Evolutionary conservation across 345 rosid species (phyloP).

Genomic region (Punica granatum): DNA sequence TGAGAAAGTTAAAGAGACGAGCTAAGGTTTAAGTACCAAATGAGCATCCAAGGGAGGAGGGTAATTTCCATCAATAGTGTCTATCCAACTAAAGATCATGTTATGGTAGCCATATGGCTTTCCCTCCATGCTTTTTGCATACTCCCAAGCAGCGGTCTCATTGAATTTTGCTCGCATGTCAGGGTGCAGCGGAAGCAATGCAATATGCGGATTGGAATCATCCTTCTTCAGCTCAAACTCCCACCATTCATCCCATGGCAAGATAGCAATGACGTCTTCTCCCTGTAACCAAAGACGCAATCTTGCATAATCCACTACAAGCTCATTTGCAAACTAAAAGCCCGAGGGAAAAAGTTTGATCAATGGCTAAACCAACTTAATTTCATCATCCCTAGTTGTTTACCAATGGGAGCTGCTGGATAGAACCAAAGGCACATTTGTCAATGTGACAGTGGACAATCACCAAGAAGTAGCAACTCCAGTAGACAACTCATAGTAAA

Average conservation of each 20-base stretch:
- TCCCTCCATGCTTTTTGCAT: constrained; percentile 79
- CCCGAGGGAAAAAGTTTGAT: neutral
- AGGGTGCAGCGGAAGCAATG: constrained; percentile 84
- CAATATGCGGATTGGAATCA: constrained; percentile 81
- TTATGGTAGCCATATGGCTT: constrained; percentile 92
- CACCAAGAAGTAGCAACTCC: too few species aligned
- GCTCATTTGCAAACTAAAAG: neutral
- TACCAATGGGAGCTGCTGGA: too few species aligned
- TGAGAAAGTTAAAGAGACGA: constrained; percentile 8
- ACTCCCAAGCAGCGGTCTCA: constrained; percentile 94
- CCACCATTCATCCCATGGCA: constrained; percentile 99
- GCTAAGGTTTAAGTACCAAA: constrained; percentile 42
- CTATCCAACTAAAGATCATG: constrained; percentile 98
- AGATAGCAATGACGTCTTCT: constrained; percentile 64
- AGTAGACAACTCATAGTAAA: neutral
- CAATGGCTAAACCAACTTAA: neutral
- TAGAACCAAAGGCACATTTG: too few species aligned
- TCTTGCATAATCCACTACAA: neutral
- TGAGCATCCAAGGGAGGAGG: constrained; percentile 94
- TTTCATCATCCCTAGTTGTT: too few species aligned
- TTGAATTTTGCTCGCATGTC: constrained; percentile 74
- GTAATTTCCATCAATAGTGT: constrained; percentile 68
- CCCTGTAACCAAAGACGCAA: constrained; percentile 35
- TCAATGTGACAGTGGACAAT: too few species aligned
- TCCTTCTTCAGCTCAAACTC: constrained; percentile 82